Conservation (phyloP, 129 eudicot species). For the Lactuca sativa region DNA sequence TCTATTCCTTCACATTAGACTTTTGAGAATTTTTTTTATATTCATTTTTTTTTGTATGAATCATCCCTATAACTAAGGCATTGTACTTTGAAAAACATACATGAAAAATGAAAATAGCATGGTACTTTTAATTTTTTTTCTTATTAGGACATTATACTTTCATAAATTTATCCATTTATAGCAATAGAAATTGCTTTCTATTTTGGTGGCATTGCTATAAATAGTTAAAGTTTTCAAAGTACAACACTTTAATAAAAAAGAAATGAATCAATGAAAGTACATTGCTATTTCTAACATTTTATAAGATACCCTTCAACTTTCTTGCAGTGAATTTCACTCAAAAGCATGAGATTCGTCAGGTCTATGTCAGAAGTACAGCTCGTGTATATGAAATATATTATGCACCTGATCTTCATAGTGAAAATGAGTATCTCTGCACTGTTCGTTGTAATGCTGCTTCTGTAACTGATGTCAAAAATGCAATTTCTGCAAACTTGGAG, state of each 20-base stretch:
- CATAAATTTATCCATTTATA: too few species aligned
- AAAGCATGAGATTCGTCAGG: constrained; percentile 70
- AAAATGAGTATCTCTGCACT: constrained; percentile 81
- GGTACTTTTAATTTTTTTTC: neutral
- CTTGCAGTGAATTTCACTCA: constrained; percentile 65
- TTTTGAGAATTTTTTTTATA: neutral
- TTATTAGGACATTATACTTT: too few species aligned
- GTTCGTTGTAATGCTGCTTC: constrained; percentile 77
- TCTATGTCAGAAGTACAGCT: constrained; percentile 86
- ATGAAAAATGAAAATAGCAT: too few species aligned
- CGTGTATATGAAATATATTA: constrained; percentile 77
- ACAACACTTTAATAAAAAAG: too few species aligned
- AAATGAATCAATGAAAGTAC: too few species aligned
- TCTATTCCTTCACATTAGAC: neutral
- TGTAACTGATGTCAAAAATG: constrained; percentile 45
- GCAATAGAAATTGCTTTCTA: too few species aligned
- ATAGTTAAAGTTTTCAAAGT: too few species aligned
- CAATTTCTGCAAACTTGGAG: constrained; percentile 17
- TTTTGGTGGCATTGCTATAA: too few species aligned
- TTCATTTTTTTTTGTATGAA: neutral
- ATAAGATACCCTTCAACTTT: neutral
- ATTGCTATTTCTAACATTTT: constrained; percentile 10
- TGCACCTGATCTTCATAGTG: constrained; percentile 43
- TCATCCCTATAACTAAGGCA: too few species aligned
- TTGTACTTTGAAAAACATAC: too few species aligned